Evolutionary conservation across 225 moss, liverwort and hornwort genomes (phyloP), one percentile per base, ranked within the genome.

Genomic region (Physcomitrium patens): DNA sequence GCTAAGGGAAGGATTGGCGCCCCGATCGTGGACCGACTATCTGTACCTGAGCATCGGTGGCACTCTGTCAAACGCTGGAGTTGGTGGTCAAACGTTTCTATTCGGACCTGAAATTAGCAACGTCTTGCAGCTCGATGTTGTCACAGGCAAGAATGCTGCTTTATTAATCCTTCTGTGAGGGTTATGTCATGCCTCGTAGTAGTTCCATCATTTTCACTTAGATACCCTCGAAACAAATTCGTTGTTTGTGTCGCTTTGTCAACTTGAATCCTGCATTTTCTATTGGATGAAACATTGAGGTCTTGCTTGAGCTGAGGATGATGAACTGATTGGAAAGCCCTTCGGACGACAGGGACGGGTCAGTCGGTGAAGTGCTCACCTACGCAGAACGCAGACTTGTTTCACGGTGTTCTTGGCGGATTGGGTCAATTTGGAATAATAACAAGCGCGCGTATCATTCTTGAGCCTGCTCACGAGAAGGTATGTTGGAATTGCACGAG

Each of bases 51-150:
- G 88, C 67, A 87, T 97, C 14, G 96, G 94, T 10, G 94, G 96
- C 52, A 97, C 94, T n/a, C 83, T 97, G 72, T 97, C 96, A 3
- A 97, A 97, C 60, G 96, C 94, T 12, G 96, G 96, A 19, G 75
- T 94, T 10, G 91, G 96, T 12, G 94, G 96, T 12, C 96, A 97
- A 68, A 80, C 94, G 5, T 87, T 91, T 51, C 92, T 89, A 12
- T 84, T 84, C 45, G 96, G 96, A 3, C 96, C 94, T 24, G 88
- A 97, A 81, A 89, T 97, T 66, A 97, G 78, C 70, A 97, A 94
- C 18, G 92, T 97, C 59, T 77, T 94, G 65, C 85, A 87, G 78
- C 84, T 97, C 52, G 87, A 93, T 54, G 83, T 97, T 14, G 85
- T 97, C 50, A 89, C 91, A 53, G 96, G 96, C 91, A 82, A 77